A percentile compares a stretch with the other conserved stretches of the same genome.
These are phyloP conservation scores for Cupressus sempervirens DNA, from an alignment of 75 land plant genomes.

Conservation along the genomic window DNA sequence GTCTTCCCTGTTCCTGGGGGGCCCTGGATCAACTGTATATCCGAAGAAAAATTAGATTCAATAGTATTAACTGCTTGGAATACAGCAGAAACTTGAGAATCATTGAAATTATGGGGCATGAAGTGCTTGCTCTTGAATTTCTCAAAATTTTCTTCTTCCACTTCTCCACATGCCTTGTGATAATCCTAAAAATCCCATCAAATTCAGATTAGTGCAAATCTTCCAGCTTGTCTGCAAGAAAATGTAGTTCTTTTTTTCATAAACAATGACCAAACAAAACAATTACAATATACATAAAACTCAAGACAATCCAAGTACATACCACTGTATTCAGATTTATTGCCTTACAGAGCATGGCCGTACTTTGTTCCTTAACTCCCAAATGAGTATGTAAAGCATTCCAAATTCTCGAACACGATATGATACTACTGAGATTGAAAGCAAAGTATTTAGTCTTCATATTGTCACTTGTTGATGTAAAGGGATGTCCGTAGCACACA, in stretches of 20 bases:
- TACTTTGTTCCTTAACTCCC: constrained; percentile 13
- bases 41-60: constrained; percentile 13
- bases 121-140: not conserved
- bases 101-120: constrained; percentile 27
- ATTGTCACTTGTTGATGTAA: not conserved
- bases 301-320: not conserved
- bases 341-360: constrained; percentile 19
- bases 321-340: constrained; percentile 19
- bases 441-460: constrained; percentile 13
- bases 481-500: not conserved
- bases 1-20: no score
- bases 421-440: constrained; percentile 30
- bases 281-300: not conserved
- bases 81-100: constrained; percentile 47
- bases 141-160: not conserved
- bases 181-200: not conserved
- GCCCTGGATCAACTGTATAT: constrained; percentile 57
- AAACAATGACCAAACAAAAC: not conserved
- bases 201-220: not conserved
- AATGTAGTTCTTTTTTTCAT: not conserved
- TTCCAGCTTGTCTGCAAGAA: not conserved
- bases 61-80: constrained; percentile 10
- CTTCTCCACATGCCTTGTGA: not conserved
- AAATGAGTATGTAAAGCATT: not conserved
- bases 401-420: constrained; percentile 24